phyloP scores from a whole-genome alignment of 208 protist genomes.

The Acanthamoeba triangularis region DNA sequence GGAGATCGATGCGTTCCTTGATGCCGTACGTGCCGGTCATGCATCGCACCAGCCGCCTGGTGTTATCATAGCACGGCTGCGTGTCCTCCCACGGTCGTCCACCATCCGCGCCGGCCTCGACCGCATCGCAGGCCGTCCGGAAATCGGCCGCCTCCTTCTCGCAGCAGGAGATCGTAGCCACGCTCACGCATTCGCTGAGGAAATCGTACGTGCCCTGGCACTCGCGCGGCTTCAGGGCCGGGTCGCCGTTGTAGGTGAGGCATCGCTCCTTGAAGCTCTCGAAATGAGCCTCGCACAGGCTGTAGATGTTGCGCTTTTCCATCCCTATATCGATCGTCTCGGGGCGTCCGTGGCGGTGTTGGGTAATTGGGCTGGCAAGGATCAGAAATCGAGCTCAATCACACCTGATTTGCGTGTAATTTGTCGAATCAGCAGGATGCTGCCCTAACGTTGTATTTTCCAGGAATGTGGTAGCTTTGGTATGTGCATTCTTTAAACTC shows the following conservation, averaged over 20 bases:
- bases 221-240: background rate
- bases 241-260: background rate
- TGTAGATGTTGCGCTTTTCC: conserved; percentile 19
- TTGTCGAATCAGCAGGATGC: no score
- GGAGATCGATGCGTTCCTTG: conserved; percentile 43
- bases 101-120: background rate
- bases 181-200: background rate
- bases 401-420: background rate
- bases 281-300: conserved; percentile 52
- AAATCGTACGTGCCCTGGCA: conserved; percentile 21
- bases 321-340: background rate
- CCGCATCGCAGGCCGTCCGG: background rate
- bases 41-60: background rate
- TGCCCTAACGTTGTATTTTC: no score
- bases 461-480: no score
- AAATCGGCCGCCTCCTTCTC: conserved; percentile 1
- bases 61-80: background rate
- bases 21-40: conserved; percentile 43
- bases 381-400: background rate
- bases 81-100: background rate
- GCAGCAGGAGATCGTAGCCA: background rate
- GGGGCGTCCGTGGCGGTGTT: background rate
- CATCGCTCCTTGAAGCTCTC: conserved; percentile 44
- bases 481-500: no score
- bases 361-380: background rate